A percentile compares a stretch with the other conserved stretches of the same genome.
These are phyloP conservation scores for Zalaria obscura DNA, from an alignment of 2,329 filamentous ascomycete species.

Conservation along the genomic window DNA sequence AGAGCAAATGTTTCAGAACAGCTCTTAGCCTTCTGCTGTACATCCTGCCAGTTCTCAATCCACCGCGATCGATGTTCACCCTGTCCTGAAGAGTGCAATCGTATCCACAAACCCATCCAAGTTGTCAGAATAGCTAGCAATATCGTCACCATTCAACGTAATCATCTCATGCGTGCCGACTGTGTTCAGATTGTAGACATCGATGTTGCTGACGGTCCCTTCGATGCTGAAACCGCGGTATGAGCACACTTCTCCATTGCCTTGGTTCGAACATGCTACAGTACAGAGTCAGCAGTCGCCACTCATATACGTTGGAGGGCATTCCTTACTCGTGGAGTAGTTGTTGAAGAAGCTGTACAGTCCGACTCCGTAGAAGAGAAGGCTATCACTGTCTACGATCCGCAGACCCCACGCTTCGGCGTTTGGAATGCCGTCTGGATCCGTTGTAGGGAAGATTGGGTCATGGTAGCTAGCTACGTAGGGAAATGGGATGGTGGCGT, in stretches of 20 bases:
- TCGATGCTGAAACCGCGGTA: slow-evolving; percentile 34
- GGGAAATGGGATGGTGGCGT: slow-evolving; percentile 52
- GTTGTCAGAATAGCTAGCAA: slow-evolving; percentile 33
- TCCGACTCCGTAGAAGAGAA: slow-evolving; percentile 49
- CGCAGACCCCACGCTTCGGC: slow-evolving; percentile 52
- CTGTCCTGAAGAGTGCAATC: slow-evolving; percentile 24
- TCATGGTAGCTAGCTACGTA: slow-evolving; percentile 45
- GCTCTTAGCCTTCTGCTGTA: too few relatives aligned
- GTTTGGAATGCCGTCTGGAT: slow-evolving; percentile 14
- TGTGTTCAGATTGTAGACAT: slow-evolving; percentile 32
- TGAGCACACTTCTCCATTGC: slow-evolving; percentile 30
- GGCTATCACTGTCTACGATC: slow-evolving; percentile 39
- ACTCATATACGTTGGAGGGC: background rate
- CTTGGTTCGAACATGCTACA: slow-evolving; percentile 22
- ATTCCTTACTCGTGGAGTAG: slow-evolving; percentile 29
- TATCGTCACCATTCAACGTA: slow-evolving; percentile 25
- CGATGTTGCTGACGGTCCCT: slow-evolving; percentile 20
- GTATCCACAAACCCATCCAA: slow-evolving; percentile 29
- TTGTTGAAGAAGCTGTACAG: slow-evolving; percentile 57
- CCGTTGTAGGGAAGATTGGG: slow-evolving; percentile 45
- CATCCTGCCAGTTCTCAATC: too few relatives aligned
- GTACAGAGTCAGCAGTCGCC: slow-evolving; percentile 1
- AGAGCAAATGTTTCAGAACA: too few relatives aligned
- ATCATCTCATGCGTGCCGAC: slow-evolving; percentile 30
- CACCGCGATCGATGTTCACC: too few relatives aligned